A percentile compares a stretch with the other conserved stretches of the same genome.
Conservation (phyloP, 768 basidiomycete species). For the Tricholoma matsutake region DNA sequence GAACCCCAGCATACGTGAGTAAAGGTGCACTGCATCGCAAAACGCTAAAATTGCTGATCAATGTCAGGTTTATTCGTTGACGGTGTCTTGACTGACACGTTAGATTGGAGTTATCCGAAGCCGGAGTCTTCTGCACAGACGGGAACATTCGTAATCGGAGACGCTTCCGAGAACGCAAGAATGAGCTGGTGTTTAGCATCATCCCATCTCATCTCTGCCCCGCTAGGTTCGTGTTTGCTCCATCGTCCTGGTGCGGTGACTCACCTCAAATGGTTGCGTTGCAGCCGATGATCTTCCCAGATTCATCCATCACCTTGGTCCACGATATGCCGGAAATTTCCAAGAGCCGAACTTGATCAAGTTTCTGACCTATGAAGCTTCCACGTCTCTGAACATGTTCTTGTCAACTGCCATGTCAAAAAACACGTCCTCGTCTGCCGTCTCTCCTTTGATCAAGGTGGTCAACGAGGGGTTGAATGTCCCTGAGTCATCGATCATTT, state of each 20-base stretch:
- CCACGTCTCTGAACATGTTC: slow-evolving; percentile 81
- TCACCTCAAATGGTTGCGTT: slow-evolving; percentile 5
- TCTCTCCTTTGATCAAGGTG: slow-evolving; percentile 44
- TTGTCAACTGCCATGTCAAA: slow-evolving; percentile 46
- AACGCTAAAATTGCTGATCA: neutral
- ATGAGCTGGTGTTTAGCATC: slow-evolving; percentile 72
- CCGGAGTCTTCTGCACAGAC: slow-evolving; percentile 33
- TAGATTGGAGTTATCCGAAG: slow-evolving; percentile 65
- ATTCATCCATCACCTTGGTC: slow-evolving; percentile 79
- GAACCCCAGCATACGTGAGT: slow-evolving; percentile 60
- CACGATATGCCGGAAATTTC: slow-evolving; percentile 72
- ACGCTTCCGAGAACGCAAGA: slow-evolving; percentile 36
- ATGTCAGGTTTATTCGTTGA: slow-evolving; percentile 68
- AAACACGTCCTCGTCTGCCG: slow-evolving; percentile 22
- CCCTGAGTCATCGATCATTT: slow-evolving; percentile 34
- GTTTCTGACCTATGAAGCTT: slow-evolving; percentile 83
- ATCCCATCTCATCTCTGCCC: slow-evolving; percentile 54
- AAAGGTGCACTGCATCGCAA: neutral
- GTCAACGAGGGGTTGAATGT: slow-evolving; percentile 48
- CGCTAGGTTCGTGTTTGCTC: slow-evolving; percentile 43
- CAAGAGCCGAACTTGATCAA: slow-evolving; percentile 67
- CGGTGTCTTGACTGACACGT: slow-evolving; percentile 59
- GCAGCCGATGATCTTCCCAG: slow-evolving; percentile 69
- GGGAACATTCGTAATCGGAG: slow-evolving; percentile 55
- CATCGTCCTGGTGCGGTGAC: neutral